Evolutionary conservation across 176 grass and related monocot genomes (phyloP), one percentile per base, ranked within the genome.

Genomic region (Avena insularis): DNA sequence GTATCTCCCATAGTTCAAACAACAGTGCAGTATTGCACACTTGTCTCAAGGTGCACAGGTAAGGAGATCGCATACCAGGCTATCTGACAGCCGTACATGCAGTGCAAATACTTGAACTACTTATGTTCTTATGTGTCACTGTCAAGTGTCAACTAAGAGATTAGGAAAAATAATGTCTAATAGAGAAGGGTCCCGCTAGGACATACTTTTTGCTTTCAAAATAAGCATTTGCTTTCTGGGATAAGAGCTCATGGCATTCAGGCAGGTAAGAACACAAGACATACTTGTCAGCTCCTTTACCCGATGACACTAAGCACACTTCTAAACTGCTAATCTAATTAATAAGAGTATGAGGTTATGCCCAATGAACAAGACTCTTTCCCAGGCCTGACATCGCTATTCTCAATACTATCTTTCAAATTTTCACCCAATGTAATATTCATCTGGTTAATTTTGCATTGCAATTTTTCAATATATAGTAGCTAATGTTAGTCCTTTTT

Each of bases 221-320:
- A 79, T 56, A 63, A 65, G 13, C 46, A 47, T 36, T 3, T 46
- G 12, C 13, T 83, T 54, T 83, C 47, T n/a, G 77, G 15, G 5
- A 77, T 53, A 77, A 51, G 17, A 66, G 46, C 4, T 79, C 55
- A 64, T 78, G 72, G n/a, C 62, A 53, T 83, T 82, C 49, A 46
- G 17, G 36, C 9, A 43, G 17, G 61, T 64, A 12, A 67, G 69
- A 81, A 48, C n/a, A 13, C 31, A 62, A 83, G 3, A 27, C 4
- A 6, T 23, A 69, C 40, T 51, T 3, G 17, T 20, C 23, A 68
- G 4, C 48, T 71, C 20, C 21, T 54, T n/a, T 2, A 0, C 46
- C 29, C n/a, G 77, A 12, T 59, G 21, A 63, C 2, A 77, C 35
- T 85, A 17, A 84, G 25, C 38, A 49, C 36, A 79, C 2, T 57